Base-by-base conservation (phyloP, 1,284 basidiomycete genomes). In the Thecaphora thlaspeos region DNA sequence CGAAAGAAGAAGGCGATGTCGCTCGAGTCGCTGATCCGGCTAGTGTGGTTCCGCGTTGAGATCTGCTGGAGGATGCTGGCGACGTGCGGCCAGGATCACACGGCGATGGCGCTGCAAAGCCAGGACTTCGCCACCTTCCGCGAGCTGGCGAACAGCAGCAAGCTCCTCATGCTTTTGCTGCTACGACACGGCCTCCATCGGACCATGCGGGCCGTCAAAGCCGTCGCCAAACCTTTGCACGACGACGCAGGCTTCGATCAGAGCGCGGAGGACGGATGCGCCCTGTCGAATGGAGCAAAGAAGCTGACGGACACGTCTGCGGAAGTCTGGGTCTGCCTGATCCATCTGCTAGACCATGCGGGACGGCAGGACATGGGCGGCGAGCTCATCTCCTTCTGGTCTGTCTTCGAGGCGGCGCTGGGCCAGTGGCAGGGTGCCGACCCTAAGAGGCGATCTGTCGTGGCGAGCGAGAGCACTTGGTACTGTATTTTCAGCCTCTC, bases 271-370 rank as follows among this genome's bases (percentile, higher is more conserved):
- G 19, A n/a, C 17, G 38, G 17, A 5, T 34, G 23, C 17, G 37
- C 5, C 14, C 4, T 32, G 12, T 41, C 43, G 32, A 45, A 48
- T 4, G 40, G 41, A 15, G 32, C n/a, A 26, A 44, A 17, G 39
- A 46, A 30, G 28, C 17, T 84, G 19, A 77, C 80, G 38, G 81
- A 83, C 75, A 80, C 80, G 22, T 79, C 82, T 0, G 82, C 85
- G 0, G 86, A 89, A 62, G 71, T 88, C 11, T 95, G 91, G 92
- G 81, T 92, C 36, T 84, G 84, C 39, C 68, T 90, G 17, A 81
- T 90, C 32, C 86, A 91, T 68, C 66, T 86, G 1, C 51, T 77
- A 2, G 34, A 52, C 40, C 41, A 47, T 4, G 49, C 69, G 32
- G 68, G 64, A 39, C 48, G 44, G 41, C 54, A 54, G 4, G 52